These are phyloP conservation scores for Melanomma pulvis-pyrius DNA, from an alignment of 495 filamentous ascomycete genomes.

Conservation along the genomic window DNA sequence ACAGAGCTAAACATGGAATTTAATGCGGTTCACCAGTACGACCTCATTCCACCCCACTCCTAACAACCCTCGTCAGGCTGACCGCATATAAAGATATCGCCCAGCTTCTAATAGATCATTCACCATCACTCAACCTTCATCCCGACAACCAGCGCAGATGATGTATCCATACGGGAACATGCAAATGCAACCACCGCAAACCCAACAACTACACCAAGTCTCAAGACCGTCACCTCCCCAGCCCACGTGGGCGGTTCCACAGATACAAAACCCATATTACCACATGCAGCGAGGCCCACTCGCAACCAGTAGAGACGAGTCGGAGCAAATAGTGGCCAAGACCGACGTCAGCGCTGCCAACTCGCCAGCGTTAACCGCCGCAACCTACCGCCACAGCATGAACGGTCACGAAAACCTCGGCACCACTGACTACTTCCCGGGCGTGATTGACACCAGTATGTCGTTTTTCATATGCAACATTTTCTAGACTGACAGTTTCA, in stretches of 20 bases:
- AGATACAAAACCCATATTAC: conserved; percentile 26
- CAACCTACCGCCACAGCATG: conserved; percentile 23
- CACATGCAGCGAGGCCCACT: conserved; percentile 28
- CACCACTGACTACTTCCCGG: conserved; percentile 31
- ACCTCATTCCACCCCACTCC: neutral
- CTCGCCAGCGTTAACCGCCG: conserved; percentile 22
- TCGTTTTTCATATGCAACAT: neutral
- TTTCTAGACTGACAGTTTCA: conserved; percentile 20
- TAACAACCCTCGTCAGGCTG: conserved; percentile 3
- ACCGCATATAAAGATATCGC: conserved; percentile 38
- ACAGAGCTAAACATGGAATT: conserved; percentile 42
- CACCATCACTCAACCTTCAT: conserved; percentile 29
- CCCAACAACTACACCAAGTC: conserved; percentile 12
- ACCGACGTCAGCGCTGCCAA: conserved; percentile 20
- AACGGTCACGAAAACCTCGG: conserved; percentile 10
- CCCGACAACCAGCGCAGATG: conserved; percentile 36
- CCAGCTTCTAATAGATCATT: conserved; percentile 38
- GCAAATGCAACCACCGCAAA: conserved; percentile 33
- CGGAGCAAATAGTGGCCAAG: conserved; percentile 24
- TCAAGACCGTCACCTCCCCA: conserved; percentile 33
- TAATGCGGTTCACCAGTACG: conserved; percentile 44
- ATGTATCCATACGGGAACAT: conserved; percentile 40
- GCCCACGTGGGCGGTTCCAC: conserved; percentile 36
- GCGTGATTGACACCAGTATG: conserved; percentile 38
- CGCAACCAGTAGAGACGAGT: conserved; percentile 19